Base-by-base conservation (phyloP, 2,329 filamentous ascomycete species). In the Graphilbum sp. region DNA sequence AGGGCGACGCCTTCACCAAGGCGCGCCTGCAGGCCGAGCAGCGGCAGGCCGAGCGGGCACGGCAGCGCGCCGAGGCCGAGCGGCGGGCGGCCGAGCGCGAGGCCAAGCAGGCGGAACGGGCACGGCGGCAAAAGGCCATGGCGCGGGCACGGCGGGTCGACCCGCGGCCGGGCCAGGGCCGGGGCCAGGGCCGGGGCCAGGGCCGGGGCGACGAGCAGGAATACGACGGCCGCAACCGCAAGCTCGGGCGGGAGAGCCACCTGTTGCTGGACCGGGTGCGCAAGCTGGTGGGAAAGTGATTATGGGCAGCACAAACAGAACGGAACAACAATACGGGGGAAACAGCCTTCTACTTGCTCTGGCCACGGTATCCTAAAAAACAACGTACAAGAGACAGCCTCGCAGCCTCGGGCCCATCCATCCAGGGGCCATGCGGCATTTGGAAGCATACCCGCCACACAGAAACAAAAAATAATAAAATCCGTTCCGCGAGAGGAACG, bases 181-280 rank as follows among this genome's bases (percentile, higher is more conserved):
- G 19, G 12, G 21, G 23, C 13, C 32, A 25, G 19, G 16, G 38
- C 9, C 17, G 16, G n/a, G 18, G 29, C 6, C 17, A 21, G 11
- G n/a, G 15, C 16, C 20, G 24, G 15, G 35, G 30, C 17, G 23
- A 30, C 11, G 18, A n/a, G 7, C 12, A 18, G 1, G 38, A 18
- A 10, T n/a, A 23, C 10, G 29, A 39, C 32, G 40, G 35, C 27
- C 35, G 35, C 16, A n/a, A 20, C 11, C 71, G 79, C 55, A 87
- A 84, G 60, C 56, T 94, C 35, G 86, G 86, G 2, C 68, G 83
- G 43, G 85, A 93, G 63, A 87, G 85, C 49, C 69, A 68, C 25
- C 66, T 88, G 29, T 50, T 94, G 49, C 60, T 94, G 40, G 79
- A 85, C 50, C 83, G 78, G 58, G 79, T 88, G 25, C 78, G 79